Conservation (phyloP, 2,329 filamentous ascomycete genomes). For the Colletotrichum magnum region DNA sequence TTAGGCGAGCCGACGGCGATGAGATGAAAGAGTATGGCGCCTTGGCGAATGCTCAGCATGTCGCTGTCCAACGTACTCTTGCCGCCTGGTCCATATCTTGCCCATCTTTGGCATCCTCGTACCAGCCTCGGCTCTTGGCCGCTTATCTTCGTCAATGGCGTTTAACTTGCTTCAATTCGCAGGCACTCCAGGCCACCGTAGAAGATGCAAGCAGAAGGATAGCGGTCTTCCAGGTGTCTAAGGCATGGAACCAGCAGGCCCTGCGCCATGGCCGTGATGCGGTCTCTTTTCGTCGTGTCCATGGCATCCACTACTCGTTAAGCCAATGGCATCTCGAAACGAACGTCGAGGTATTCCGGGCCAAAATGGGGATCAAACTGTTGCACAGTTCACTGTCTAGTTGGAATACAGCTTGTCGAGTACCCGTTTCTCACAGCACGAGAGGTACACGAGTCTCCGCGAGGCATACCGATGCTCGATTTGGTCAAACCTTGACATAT, state of each 20-base stretch:
- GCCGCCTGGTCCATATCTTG: conserved; percentile 18
- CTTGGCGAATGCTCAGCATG: neutral
- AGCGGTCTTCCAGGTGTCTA: neutral
- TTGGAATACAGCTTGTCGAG: conserved; percentile 28
- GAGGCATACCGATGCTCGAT: neutral
- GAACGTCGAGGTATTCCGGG: conserved; percentile 19
- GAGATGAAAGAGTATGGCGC: neutral
- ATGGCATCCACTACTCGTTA: conserved; percentile 10
- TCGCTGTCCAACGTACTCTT: neutral
- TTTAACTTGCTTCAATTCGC: neutral
- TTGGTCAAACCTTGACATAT: neutral
- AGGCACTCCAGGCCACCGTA: neutral
- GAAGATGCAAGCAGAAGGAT: neutral
- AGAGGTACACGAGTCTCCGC: neutral
- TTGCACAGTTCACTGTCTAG: conserved; percentile 13
- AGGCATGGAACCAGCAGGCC: conserved; percentile 15
- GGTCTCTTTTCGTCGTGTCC: conserved; percentile 8
- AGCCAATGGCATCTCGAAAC: conserved; percentile 27
- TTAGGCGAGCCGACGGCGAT: conserved; percentile 17
- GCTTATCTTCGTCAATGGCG: conserved; percentile 24
- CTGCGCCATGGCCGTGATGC: neutral
- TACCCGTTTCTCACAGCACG: neutral
- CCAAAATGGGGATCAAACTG: conserved; percentile 24
- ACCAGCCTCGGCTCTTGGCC: neutral
- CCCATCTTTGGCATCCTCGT: neutral